Conservation (phyloP, 1,284 basidiomycete species). For the Chalciporus sp. region DNA sequence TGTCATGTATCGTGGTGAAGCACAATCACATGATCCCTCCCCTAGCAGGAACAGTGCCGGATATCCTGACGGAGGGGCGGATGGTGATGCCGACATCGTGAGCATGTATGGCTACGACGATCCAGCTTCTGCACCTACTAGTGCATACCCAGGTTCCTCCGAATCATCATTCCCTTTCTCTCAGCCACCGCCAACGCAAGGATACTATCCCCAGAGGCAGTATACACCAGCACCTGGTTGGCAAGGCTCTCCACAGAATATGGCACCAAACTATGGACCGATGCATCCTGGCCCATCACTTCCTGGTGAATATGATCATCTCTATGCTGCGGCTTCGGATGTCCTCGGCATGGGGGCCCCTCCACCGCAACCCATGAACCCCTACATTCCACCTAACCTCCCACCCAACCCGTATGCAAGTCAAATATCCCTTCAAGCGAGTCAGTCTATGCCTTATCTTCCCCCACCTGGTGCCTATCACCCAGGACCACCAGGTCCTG, state of each 20-base stretch:
- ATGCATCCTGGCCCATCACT: slow-evolving; percentile 32
- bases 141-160: slow-evolving; percentile 25
- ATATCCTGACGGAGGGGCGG: slow-evolving; percentile 19
- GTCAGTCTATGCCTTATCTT: slow-evolving; percentile 37
- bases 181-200: slow-evolving; percentile 24
- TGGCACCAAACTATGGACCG: slow-evolving; percentile 32
- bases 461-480: slow-evolving; percentile 27
- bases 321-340: slow-evolving; percentile 76
- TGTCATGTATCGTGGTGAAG: slow-evolving; percentile 16
- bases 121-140: slow-evolving; percentile 22
- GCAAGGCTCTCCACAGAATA: slow-evolving; percentile 39
- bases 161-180: slow-evolving; percentile 23
- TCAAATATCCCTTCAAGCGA: slow-evolving; percentile 27
- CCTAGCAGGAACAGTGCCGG: slow-evolving; percentile 17
- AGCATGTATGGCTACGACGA: slow-evolving; percentile 42
- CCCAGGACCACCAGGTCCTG: slow-evolving; percentile 23
- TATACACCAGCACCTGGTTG: slow-evolving; percentile 33
- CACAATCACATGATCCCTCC: slow-evolving; percentile 13
- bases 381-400: slow-evolving; percentile 28
- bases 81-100: slow-evolving; percentile 25
- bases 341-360: slow-evolving; percentile 77
- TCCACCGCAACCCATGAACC: slow-evolving; percentile 31
- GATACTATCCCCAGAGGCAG: slow-evolving; percentile 29
- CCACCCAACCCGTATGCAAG: slow-evolving; percentile 24
- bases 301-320: slow-evolving; percentile 49